Base-by-base conservation (phyloP, 495 filamentous ascomycete species). In the Usnea hakonensis region DNA sequence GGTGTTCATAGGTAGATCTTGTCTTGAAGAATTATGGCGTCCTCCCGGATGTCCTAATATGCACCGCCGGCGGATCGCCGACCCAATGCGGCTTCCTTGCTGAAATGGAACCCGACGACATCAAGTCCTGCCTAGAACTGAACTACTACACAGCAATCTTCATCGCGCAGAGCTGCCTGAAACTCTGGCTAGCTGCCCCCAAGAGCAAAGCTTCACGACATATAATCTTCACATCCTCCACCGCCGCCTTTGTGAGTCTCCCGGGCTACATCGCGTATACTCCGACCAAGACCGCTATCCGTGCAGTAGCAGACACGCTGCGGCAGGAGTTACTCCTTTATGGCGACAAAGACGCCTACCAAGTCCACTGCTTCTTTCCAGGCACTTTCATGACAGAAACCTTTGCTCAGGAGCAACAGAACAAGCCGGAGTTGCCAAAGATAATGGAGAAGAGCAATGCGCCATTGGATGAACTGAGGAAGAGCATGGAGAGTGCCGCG, bases 191-290 rank as follows among this genome's bases (percentile, higher is more conserved):
- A 23, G 62, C 13, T 58, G 61, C 38, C 19, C 60, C 61, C 5
- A 55, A 46, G 32, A 60, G 50, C 9, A 48, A 17, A 50, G 38
- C 43, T 4, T 46, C 57, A 19, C 67, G 75, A 7, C 70, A 73
- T 43, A 69, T 76, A 6, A 57, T 75, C 21, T 73, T 77, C 59
- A 73, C 72, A 26, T 67, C 70, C 36, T 72, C 70, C n/a, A 68
- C 70, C 2, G 73, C 73, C 0, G 73, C 73, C 3, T 74, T 77
- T 40, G 61, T 75, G 0, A 68, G 66, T 4, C 48, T 77, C 23
- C 75, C 75, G 28, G 75, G 75, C 1, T 79, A 76, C 62, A 64
- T 59, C 11, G 74, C 74, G 8, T 79, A 77, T 64, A 71, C 71
- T 14, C 71, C 74, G 7, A 66, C 68, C 1, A 75, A 75, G 64